phyloP scores from a whole-genome alignment of 169 alveolate genomes.

The Theileria parva region DNA sequence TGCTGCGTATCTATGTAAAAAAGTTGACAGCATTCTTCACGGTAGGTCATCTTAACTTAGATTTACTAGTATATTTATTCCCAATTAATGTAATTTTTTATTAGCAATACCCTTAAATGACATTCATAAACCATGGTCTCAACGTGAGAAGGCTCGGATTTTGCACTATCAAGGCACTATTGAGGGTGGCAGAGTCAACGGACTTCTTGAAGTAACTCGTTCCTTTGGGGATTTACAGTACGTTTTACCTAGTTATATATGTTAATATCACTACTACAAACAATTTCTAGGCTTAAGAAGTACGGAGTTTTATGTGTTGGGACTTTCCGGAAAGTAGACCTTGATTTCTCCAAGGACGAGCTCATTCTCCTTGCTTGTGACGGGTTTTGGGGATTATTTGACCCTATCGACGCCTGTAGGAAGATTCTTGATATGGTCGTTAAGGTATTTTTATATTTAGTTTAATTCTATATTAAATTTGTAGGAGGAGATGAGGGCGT shows the following conservation, averaged over 20 bases:
- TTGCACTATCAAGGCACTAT: slow-evolving; percentile 93
- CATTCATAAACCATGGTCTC: slow-evolving; percentile 95
- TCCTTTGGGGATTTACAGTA: slow-evolving; percentile 96
- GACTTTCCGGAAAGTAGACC: slow-evolving; percentile 67
- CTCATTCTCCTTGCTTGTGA: slow-evolving; percentile 96
- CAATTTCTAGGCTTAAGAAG: slow-evolving; percentile 69
- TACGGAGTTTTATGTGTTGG: slow-evolving; percentile 81
- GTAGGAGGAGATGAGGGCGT: slow-evolving; percentile 72
- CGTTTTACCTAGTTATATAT: slow-evolving; percentile 43
- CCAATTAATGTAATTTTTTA: not conserved
- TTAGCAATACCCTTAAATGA: slow-evolving; percentile 89
- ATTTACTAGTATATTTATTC: no score
- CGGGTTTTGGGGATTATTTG: slow-evolving; percentile 86
- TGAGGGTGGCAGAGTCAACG: slow-evolving; percentile 94
- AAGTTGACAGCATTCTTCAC: slow-evolving; percentile 36
- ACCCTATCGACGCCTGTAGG: slow-evolving; percentile 65
- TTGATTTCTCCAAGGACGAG: slow-evolving; percentile 80
- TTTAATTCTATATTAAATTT: not conserved
- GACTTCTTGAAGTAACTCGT: slow-evolving; percentile 92
- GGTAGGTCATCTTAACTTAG: slow-evolving; percentile 18
- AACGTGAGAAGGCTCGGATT: slow-evolving; percentile 90
- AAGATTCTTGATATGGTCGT: slow-evolving; percentile 26
- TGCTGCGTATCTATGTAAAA: slow-evolving; percentile 76
- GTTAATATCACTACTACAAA: not conserved
- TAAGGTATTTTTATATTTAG: slow-evolving; percentile 21